Evolutionary conservation across 352 stramenopile genomes (phyloP), one percentile per base, ranked within the genome.

Genomic region (Globisporangium echinulatum): DNA sequence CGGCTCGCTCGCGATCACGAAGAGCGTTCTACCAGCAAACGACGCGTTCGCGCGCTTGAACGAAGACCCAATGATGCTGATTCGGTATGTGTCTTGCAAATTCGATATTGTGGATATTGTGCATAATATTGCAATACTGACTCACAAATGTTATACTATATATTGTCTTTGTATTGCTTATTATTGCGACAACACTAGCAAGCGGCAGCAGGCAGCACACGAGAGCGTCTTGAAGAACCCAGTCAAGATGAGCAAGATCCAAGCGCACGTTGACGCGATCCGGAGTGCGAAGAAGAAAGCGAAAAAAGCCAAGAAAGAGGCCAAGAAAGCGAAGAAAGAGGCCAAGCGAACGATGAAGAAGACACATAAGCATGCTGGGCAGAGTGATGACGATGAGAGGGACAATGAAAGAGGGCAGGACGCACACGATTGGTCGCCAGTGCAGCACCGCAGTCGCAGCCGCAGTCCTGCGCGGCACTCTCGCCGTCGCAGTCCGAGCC

Each of bases 41-140:
- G 90, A 98, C 63, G 68, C 81, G 15, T 98, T 98, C 74, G 94
- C 93, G 50, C 68, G 96, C 19, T 71, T 97, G 37, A 88, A 98
- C 40, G 96, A 99, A 64, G 96, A 99, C 73, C 96, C 96, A 2
- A 98, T 99, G 92, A 98, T 97, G 82, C 62, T 94, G 15, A 98
- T 99, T 43, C 77, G 79, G 64, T 82, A 79, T 55, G 63, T 67
- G 25, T 6, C 4, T 10, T 58, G 5, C 33, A n/a, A 11, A 6
- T 59, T 60, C 11, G 40, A 44, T 44, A 44, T 9, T 14, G 13
- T 39, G 47, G 40, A 44, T 44, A 44, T 9, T 14, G 13, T 39
- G 47, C 47, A 47, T 55, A 33, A 38, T 44, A 7, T 56, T 7
- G 15, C 44, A 38, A 36, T 38, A 4, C 19, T 57, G 50, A 33